Percentiles rank a stretch among this genome's conserved stretches.
These are phyloP conservation scores for Globisporangium radiosum DNA, from an alignment of 352 stramenopile species.

Conservation along the genomic window DNA sequence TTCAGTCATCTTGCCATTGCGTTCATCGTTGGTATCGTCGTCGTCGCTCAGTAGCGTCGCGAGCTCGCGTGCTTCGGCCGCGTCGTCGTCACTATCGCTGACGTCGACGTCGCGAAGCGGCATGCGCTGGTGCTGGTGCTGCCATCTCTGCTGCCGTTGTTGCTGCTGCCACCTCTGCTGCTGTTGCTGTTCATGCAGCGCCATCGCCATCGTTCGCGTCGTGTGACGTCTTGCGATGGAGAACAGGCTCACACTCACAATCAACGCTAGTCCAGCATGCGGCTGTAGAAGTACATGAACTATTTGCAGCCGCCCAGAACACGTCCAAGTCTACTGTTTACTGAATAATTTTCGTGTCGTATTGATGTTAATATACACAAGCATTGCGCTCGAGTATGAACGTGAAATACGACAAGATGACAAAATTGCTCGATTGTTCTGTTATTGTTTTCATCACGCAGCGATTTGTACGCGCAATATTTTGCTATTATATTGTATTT, in stretches of 20 bases:
- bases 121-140: background rate
- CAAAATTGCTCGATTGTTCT: too few relatives aligned
- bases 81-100: background rate
- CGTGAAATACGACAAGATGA: too few relatives aligned
- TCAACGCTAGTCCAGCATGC: too few relatives aligned
- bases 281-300: too few relatives aligned
- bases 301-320: too few relatives aligned
- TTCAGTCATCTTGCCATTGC: background rate
- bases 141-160: background rate
- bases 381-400: too few relatives aligned
- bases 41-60: conserved; percentile 38
- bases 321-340: too few relatives aligned
- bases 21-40: conserved; percentile 12
- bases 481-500: too few relatives aligned
- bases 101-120: background rate
- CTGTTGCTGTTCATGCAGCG: background rate
- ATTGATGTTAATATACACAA: too few relatives aligned
- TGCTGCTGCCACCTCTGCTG: background rate
- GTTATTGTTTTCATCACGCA: too few relatives aligned
- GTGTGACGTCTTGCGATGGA: background rate
- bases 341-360: too few relatives aligned
- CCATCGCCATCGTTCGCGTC: background rate
- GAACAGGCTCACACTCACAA: background rate
- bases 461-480: too few relatives aligned
- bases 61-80: conserved; percentile 28